Percentiles rank a stretch among this genome's conserved stretches.
Conservation (phyloP, 805 yeast species). For the Hanseniaspora guilliermondii region DNA sequence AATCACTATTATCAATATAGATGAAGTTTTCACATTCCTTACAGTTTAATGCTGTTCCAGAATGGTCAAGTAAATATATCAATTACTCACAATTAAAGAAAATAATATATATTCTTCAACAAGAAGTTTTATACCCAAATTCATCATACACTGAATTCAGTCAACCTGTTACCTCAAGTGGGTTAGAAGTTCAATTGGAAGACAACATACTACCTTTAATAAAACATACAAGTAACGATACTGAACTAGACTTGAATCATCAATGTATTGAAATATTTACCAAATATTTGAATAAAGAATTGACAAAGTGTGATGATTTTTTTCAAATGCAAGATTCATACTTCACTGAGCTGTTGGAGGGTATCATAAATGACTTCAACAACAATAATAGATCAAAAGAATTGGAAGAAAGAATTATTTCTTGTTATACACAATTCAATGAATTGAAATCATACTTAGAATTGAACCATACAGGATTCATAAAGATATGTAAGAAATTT, state of each 20-base stretch:
- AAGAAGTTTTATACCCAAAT: constrained; percentile 35
- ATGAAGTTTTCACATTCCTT: constrained; percentile 94
- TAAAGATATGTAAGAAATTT: constrained; percentile 81
- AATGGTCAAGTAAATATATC: constrained; percentile 87
- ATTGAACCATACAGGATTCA: constrained; percentile 76
- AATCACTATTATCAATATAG: background rate
- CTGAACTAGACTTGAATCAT: constrained; percentile 22
- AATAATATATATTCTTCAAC: constrained; percentile 68
- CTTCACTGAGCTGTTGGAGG: constrained; percentile 41
- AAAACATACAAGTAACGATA: constrained; percentile 10
- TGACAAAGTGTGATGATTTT: constrained; percentile 63
- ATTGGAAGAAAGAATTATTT: constrained; percentile 51
- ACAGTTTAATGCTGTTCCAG: constrained; percentile 96
- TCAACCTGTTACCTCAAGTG: constrained; percentile 7
- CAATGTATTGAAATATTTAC: constrained; percentile 35
- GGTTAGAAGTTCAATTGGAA: constrained; percentile 17
- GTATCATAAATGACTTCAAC: constrained; percentile 47
- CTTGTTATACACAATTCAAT: constrained; percentile 59
- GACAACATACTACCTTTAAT: background rate
- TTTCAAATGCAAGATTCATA: constrained; percentile 55
- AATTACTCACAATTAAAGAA: constrained; percentile 82
- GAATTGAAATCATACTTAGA: constrained; percentile 77
- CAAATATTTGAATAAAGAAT: constrained; percentile 65
- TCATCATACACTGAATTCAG: constrained; percentile 14
- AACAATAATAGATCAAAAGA: constrained; percentile 23